Conservation (phyloP, 768 basidiomycete genomes). For the Dentipellis fragilis region DNA sequence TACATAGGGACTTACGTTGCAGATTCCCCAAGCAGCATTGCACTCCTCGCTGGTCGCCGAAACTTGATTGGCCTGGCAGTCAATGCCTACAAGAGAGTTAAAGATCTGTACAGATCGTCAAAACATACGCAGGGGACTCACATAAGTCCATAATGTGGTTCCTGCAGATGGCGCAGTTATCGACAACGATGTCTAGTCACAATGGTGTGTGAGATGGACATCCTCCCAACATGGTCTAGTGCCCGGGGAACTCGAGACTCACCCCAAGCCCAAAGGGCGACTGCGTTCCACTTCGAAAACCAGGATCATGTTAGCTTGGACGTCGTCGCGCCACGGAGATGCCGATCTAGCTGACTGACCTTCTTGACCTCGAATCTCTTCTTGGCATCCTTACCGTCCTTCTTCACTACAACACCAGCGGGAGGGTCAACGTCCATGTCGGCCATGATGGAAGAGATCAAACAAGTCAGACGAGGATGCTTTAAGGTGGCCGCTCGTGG, state of each 20-base stretch:
- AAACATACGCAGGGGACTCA: constrained; percentile 29
- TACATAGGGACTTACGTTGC: constrained; percentile 57
- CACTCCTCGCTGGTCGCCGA: constrained; percentile 95
- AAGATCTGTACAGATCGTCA: neutral
- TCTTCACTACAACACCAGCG: constrained; percentile 23
- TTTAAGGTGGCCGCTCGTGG: neutral
- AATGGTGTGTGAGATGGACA: neutral
- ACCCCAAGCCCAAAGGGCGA: constrained; percentile 99
- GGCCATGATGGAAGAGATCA: constrained; percentile 29
- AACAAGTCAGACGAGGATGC: neutral
- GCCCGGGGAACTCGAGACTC: constrained; percentile 12
- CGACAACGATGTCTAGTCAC: constrained; percentile 84
- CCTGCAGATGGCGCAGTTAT: constrained; percentile 99
- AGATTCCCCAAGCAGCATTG: constrained; percentile 98
- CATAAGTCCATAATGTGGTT: constrained; percentile 99
- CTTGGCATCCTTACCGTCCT: constrained; percentile 62
- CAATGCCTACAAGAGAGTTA: constrained; percentile 64
- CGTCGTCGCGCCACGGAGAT: neutral
- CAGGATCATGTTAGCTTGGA: neutral
- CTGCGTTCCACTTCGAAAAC: constrained; percentile 88
- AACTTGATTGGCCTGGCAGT: constrained; percentile 98
- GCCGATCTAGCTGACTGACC: constrained; percentile 34
- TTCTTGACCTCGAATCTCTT: constrained; percentile 98
- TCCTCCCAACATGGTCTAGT: neutral
- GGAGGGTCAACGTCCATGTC: constrained; percentile 69